Evolutionary conservation across 1,139 yeast genomes (phyloP).

Genomic region (Pichia inconspicua): DNA sequence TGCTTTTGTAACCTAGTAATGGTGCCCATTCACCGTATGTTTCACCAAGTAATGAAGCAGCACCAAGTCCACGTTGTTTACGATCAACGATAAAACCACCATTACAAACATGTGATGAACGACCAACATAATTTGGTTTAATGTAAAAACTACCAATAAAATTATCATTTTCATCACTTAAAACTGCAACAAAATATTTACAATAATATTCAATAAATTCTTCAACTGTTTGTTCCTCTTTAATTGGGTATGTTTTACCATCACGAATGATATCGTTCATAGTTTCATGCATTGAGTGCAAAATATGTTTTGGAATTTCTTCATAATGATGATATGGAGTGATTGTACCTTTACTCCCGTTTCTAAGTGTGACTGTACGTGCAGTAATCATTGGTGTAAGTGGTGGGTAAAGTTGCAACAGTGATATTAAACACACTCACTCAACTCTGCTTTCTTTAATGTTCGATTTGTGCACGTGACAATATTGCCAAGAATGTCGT

Average conservation of each 20-base stretch:
- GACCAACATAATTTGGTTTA: constrained; percentile 70
- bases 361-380: constrained; percentile 21
- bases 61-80: constrained; percentile 46
- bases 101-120: constrained; percentile 74
- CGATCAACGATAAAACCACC: constrained; percentile 67
- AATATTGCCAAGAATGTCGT: too few relatives aligned
- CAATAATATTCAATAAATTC: constrained; percentile 39
- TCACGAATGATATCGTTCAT: constrained; percentile 42
- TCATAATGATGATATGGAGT: constrained; percentile 62
- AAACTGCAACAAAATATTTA: constrained; percentile 37
- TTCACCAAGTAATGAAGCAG: constrained; percentile 57
- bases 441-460: too few relatives aligned
- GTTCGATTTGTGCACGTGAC: too few relatives aligned
- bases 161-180: constrained; percentile 22
- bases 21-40: constrained; percentile 62
- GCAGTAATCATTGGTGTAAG: not conserved
- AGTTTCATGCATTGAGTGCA: constrained; percentile 32
- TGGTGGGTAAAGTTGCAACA: too few relatives aligned
- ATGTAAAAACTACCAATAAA: constrained; percentile 56
- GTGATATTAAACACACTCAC: too few relatives aligned
- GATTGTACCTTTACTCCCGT: constrained; percentile 52
- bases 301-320: constrained; percentile 33
- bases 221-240: constrained; percentile 24
- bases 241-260: constrained; percentile 45
- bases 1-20: constrained; percentile 59